These are phyloP conservation scores for Trichosporon ovoides DNA, from an alignment of 1,284 basidiomycete species.

Conservation along the genomic window DNA sequence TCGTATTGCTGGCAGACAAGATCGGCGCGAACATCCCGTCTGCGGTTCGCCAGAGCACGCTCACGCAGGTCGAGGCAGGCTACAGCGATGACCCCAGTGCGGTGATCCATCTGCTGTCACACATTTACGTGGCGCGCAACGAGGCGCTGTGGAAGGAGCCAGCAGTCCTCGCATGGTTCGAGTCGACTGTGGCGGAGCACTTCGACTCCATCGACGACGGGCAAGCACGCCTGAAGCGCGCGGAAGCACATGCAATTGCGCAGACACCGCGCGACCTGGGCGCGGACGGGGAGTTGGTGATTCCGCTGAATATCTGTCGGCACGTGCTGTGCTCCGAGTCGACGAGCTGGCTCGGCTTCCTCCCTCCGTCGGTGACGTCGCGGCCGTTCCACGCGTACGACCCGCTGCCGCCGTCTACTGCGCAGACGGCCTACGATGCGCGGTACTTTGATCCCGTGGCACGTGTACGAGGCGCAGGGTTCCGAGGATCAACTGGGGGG, in stretches of 20 bases:
- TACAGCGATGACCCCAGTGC: slow-evolving; percentile 54
- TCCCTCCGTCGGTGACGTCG: slow-evolving; percentile 56
- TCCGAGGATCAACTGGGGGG: slow-evolving; percentile 6
- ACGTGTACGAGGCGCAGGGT: slow-evolving; percentile 14
- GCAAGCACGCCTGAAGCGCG: slow-evolving; percentile 25
- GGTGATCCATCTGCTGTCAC: slow-evolving; percentile 61
- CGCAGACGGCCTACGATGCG: slow-evolving; percentile 59
- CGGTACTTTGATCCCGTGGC: slow-evolving; percentile 57
- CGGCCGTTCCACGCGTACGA: slow-evolving; percentile 63
- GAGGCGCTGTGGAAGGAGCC: slow-evolving; percentile 73
- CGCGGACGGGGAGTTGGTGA: slow-evolving; percentile 19
- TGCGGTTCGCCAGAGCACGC: slow-evolving; percentile 57
- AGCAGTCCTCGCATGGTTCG: slow-evolving; percentile 63
- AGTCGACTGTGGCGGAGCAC: slow-evolving; percentile 47
- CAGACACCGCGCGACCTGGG: slow-evolving; percentile 40
- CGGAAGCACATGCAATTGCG: slow-evolving; percentile 45
- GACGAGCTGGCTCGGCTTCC: slow-evolving; percentile 62
- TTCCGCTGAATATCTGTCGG: slow-evolving; percentile 57
- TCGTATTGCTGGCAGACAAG: slow-evolving; percentile 75
- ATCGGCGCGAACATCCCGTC: slow-evolving; percentile 63
- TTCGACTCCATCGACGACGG: slow-evolving; percentile 27
- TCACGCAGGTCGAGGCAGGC: slow-evolving; percentile 66
- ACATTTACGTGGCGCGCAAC: slow-evolving; percentile 76
- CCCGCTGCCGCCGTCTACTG: slow-evolving; percentile 65
- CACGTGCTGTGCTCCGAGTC: slow-evolving; percentile 66